Conservation (phyloP, 2,329 filamentous ascomycete species). For the Ophidiomyces ophidiicola region DNA sequence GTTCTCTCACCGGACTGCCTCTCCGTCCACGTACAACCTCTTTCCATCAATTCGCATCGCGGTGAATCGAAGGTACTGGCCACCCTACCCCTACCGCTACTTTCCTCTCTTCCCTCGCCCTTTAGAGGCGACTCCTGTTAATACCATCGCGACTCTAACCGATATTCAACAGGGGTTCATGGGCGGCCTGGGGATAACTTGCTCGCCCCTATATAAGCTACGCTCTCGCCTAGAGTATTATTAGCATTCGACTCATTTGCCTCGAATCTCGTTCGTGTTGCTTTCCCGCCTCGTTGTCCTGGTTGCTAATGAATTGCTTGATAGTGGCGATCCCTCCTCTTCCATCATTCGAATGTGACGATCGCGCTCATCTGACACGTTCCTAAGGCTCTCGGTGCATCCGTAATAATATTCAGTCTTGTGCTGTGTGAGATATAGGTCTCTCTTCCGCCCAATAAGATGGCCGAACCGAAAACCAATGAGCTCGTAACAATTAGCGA, state of each 20-base stretch:
- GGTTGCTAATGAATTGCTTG: too few species aligned
- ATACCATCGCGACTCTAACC: neutral
- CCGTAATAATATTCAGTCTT: too few species aligned
- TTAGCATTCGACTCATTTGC: too few species aligned
- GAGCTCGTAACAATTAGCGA: constrained; percentile 34
- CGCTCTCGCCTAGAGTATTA: neutral
- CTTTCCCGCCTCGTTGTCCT: too few species aligned
- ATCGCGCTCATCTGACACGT: too few species aligned
- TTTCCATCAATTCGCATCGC: constrained; percentile 3
- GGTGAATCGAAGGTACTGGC: constrained; percentile 1
- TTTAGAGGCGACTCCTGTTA: neutral
- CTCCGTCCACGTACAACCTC: neutral
- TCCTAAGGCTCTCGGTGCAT: too few species aligned
- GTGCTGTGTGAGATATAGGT: neutral
- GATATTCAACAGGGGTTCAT: neutral
- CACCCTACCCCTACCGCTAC: too few species aligned
- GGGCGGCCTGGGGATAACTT: neutral
- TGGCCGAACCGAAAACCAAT: constrained; percentile 30
- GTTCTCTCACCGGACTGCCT: neutral
- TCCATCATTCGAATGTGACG: too few species aligned
- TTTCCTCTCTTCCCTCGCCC: neutral
- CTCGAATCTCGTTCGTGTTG: too few species aligned
- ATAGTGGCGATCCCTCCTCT: too few species aligned
- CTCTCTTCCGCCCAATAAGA: constrained; percentile 14
- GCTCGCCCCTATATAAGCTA: neutral